phyloP scores from a whole-genome alignment of 1,284 basidiomycete species.

The Blastosporella zonata region DNA sequence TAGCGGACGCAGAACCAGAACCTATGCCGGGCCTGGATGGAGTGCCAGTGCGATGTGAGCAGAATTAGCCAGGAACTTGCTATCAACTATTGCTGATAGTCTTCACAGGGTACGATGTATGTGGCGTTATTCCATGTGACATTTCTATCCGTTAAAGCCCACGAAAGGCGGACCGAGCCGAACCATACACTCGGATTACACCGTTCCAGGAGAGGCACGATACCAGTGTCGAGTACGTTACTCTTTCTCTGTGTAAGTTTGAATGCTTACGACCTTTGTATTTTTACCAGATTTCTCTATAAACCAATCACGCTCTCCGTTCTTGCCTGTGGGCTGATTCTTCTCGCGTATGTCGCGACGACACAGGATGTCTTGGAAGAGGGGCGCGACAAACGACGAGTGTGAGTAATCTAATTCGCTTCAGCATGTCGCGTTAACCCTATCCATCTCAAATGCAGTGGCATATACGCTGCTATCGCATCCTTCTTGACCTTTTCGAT shows the following conservation, averaged over 20 bases:
- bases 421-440: slow-evolving; percentile 9
- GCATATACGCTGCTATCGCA: slow-evolving; percentile 65
- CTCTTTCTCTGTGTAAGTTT: slow-evolving; percentile 13
- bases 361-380: slow-evolving; percentile 77
- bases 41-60: slow-evolving; percentile 46
- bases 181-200: slow-evolving; percentile 74
- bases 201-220: slow-evolving; percentile 81
- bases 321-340: slow-evolving; percentile 58
- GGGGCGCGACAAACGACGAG: slow-evolving; percentile 71
- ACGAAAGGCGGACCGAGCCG: slow-evolving; percentile 71
- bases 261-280: slow-evolving; percentile 7
- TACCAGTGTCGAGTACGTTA: slow-evolving; percentile 72
- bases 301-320: slow-evolving; percentile 76
- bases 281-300: slow-evolving; percentile 66
- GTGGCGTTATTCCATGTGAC: slow-evolving; percentile 25
- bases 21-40: slow-evolving; percentile 46
- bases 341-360: slow-evolving; percentile 75
- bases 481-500: slow-evolving; percentile 77
- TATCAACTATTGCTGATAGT: slow-evolving; percentile 6
- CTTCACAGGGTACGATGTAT: slow-evolving; percentile 44
- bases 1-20: slow-evolving; percentile 33
- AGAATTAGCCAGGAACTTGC: slow-evolving; percentile 10
- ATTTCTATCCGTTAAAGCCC: slow-evolving; percentile 12
- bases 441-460: slow-evolving; percentile 38
- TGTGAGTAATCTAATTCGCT: slow-evolving; percentile 46